Percentiles rank a stretch among this genome's conserved stretches.
Conservation (phyloP, 306 rosid genomes). For the Astragalus glycyphyllos region DNA sequence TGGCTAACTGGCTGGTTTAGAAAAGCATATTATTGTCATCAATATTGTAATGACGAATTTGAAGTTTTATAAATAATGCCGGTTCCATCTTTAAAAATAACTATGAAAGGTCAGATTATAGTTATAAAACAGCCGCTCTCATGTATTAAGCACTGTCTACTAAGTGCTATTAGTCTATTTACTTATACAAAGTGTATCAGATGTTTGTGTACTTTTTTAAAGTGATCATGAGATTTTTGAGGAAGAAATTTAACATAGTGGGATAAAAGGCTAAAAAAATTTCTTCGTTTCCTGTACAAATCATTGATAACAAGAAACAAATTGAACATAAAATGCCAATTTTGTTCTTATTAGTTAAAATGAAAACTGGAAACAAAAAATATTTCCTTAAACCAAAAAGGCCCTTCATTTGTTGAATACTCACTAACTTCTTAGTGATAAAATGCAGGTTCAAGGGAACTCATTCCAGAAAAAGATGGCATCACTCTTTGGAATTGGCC, state of each 20-base stretch:
- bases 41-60: too few relatives aligned
- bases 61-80: too few relatives aligned
- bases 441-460: constrained; percentile 90
- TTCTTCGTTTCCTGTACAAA: constrained; percentile 11
- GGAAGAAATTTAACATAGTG: constrained; percentile 15
- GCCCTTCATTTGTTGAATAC: constrained; percentile 17
- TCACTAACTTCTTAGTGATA: constrained; percentile 36
- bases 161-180: too few relatives aligned
- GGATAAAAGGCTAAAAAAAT: constrained; percentile 20
- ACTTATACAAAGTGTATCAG: too few relatives aligned
- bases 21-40: too few relatives aligned
- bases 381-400: constrained; percentile 9
- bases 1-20: too few relatives aligned
- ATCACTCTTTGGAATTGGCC: constrained; percentile 82
- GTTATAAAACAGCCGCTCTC: too few relatives aligned
- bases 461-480: constrained; percentile 93
- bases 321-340: not conserved
- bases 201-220: constrained; percentile 17
- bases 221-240: constrained; percentile 27
- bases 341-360: constrained; percentile 4
- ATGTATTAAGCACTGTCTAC: too few relatives aligned
- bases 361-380: not conserved
- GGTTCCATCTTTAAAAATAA: too few relatives aligned
- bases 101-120: too few relatives aligned
- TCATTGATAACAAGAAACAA: constrained; percentile 11